Evolutionary conservation across 2,329 filamentous ascomycete species (phyloP).

Genomic region (Trichoderma koningii): DNA sequence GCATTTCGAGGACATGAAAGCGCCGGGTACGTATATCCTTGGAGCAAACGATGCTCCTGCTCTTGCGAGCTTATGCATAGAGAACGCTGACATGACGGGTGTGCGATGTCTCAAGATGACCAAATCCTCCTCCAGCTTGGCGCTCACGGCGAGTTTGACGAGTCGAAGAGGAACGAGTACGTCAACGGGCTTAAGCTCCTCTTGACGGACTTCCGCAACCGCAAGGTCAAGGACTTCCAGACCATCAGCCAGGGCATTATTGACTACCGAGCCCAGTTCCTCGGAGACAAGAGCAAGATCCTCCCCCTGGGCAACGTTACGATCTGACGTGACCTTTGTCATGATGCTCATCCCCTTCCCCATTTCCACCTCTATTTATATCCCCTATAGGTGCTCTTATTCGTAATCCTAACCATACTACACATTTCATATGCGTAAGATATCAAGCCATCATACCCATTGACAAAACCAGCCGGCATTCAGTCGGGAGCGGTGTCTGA

Average conservation of each 20-base stretch:
- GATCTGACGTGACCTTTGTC: slow-evolving; percentile 35
- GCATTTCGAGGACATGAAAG: slow-evolving; percentile 63
- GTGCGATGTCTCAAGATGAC: slow-evolving; percentile 57
- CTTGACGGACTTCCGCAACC: slow-evolving; percentile 60
- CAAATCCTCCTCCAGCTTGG: slow-evolving; percentile 73
- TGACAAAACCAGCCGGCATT: slow-evolving; percentile 10
- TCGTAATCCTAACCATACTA: slow-evolving; percentile 22
- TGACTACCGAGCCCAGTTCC: slow-evolving; percentile 65
- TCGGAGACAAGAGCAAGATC: slow-evolving; percentile 65
- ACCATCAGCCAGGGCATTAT: slow-evolving; percentile 68
- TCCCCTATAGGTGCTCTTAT: not conserved
- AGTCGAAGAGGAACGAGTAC: slow-evolving; percentile 62
- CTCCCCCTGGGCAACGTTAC: slow-evolving; percentile 57
- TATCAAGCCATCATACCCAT: slow-evolving; percentile 19
- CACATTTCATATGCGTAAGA: slow-evolving; percentile 20
- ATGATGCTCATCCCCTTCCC: not conserved
- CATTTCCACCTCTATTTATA: not conserved
- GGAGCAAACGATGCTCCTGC: slow-evolving; percentile 7
- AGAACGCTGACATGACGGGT: slow-evolving; percentile 50
- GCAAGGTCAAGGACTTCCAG: slow-evolving; percentile 65
- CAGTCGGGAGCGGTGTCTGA: not conserved
- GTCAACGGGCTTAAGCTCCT: slow-evolving; percentile 63
- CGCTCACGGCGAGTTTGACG: slow-evolving; percentile 63
- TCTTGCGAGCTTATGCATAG: slow-evolving; percentile 35
- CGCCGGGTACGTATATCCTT: slow-evolving; percentile 42